Percentiles rank a stretch among this genome's conserved stretches.
Evolutionary conservation across 179 eudicot genomes (phyloP).

Genomic region (Beta macrorhiza): DNA sequence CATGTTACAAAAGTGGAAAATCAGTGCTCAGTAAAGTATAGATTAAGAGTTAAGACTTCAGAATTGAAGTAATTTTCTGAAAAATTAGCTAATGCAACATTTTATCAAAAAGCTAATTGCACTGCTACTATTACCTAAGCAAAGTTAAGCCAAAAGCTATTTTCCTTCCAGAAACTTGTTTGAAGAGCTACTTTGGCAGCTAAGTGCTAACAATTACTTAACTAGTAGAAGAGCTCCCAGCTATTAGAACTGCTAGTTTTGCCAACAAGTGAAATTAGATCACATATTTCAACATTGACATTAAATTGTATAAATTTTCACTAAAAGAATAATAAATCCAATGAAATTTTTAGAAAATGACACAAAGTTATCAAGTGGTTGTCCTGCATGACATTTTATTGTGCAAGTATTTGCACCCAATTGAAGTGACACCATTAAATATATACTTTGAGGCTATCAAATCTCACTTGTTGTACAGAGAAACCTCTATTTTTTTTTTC

Average conservation of each 20-base stretch:
- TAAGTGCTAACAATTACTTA: neutral
- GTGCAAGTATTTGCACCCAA: neutral
- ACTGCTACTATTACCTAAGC: neutral
- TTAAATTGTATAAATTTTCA: neutral
- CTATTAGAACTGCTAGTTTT: neutral
- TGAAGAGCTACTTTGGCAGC: neutral
- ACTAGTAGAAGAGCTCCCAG: neutral
- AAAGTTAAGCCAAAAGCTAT: neutral
- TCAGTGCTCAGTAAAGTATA: neutral
- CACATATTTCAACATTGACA: neutral
- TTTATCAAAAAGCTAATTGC: neutral
- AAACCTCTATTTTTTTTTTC: neutral
- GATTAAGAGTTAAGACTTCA: neutral
- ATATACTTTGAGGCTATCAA: neutral
- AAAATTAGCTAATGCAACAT: neutral
- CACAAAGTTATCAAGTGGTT: neutral
- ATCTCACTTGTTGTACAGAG: neutral
- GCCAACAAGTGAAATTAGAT: neutral
- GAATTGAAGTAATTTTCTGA: neutral
- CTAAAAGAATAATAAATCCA: neutral
- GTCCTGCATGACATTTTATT: neutral
- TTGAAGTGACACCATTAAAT: neutral
- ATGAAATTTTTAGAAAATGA: neutral
- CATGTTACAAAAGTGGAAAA: neutral
- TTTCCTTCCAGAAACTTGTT: neutral